Evolutionary conservation across 2,329 filamentous ascomycete genomes (phyloP).

Genomic region (Fusarium falciforme): DNA sequence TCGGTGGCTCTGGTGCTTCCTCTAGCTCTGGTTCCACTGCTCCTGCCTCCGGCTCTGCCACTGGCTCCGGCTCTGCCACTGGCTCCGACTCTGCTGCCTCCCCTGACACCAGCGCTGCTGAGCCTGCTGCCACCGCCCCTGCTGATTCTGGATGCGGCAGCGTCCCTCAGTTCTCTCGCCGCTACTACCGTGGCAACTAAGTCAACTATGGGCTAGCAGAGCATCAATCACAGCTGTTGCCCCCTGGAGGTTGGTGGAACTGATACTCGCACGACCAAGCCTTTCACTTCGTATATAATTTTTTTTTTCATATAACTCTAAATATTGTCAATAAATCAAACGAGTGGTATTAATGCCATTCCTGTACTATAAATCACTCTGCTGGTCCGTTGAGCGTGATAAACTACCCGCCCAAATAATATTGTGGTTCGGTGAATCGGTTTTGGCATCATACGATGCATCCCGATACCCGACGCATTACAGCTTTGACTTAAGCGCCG

Average conservation of each 20-base stretch:
- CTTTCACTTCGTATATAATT: neutral
- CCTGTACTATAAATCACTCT: neutral
- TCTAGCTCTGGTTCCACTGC: neutral
- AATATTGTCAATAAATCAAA: neutral
- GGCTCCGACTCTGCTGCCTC: neutral
- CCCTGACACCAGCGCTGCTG: neutral
- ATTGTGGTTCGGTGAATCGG: neutral
- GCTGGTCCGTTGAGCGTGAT: neutral
- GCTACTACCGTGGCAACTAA: neutral
- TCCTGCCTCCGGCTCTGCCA: neutral
- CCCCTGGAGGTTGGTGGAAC: neutral
- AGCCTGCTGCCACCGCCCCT: neutral
- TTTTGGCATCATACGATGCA: neutral
- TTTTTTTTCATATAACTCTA: neutral
- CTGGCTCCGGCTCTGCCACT: neutral
- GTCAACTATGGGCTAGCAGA: neutral
- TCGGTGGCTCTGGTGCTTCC: neutral
- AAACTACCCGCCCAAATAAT: neutral
- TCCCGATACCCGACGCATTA: neutral
- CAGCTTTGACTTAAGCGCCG: slow-evolving; percentile 8
- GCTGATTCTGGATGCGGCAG: neutral
- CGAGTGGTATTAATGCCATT: neutral
- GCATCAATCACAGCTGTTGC: neutral
- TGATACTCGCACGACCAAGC: neutral
- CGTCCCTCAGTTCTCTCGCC: neutral